phyloP scores from a whole-genome alignment of 805 yeast genomes.

The Zygotorulaspora sp. region DNA sequence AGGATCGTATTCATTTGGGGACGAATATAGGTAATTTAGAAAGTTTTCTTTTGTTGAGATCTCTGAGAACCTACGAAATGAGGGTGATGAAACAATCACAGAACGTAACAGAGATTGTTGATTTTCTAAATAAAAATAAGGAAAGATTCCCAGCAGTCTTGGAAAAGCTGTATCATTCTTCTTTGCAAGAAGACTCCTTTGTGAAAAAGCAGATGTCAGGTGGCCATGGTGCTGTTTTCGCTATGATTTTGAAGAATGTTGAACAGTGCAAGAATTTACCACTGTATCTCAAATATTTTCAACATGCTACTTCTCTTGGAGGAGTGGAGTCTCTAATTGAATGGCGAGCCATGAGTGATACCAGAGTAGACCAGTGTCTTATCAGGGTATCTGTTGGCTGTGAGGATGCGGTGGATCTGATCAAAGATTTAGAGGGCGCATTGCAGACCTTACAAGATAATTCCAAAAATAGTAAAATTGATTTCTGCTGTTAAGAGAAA shows the following conservation, averaged over 20 bases:
- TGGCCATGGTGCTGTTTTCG: conserved; percentile 15
- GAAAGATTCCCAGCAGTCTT: conserved; percentile 7
- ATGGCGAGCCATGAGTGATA: conserved; percentile 78
- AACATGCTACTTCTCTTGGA: conserved; percentile 53
- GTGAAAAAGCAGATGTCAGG: conserved; percentile 11
- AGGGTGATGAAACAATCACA: conserved; percentile 12
- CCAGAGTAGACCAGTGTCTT: conserved; percentile 48
- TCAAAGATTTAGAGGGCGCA: background rate
- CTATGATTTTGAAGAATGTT: conserved; percentile 12
- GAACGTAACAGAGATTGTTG: background rate
- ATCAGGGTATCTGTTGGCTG: conserved; percentile 32
- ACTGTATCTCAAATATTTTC: background rate
- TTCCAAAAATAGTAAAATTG: no score
- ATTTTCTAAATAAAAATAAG: conserved; percentile 9
- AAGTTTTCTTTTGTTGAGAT: conserved; percentile 10
- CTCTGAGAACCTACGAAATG: conserved; percentile 11
- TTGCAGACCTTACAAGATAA: no score
- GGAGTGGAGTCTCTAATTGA: conserved; percentile 88
- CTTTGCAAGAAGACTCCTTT: conserved; percentile 7
- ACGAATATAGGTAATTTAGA: conserved; percentile 14
- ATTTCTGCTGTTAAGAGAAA: no score
- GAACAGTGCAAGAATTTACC: background rate
- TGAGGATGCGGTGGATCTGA: conserved; percentile 1
- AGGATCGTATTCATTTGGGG: conserved; percentile 9
- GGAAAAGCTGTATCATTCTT: conserved; percentile 14